Base-by-base conservation (phyloP, 345 rosid genomes). In the Populus davidiana region DNA sequence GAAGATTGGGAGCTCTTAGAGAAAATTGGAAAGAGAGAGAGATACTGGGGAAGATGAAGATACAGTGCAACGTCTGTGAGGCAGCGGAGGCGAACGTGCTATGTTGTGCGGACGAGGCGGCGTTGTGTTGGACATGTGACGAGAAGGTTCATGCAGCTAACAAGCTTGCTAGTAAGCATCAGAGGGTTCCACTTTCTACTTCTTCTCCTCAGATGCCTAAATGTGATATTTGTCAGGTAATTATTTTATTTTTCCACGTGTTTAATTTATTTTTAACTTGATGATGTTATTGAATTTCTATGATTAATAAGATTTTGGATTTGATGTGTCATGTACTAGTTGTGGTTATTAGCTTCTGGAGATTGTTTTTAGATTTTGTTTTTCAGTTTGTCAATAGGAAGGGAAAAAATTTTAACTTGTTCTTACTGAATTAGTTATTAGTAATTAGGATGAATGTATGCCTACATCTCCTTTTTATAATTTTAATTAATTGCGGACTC, bases 51-150 rank as follows among this genome's bases (percentile, higher is more conserved):
- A 75, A 71, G 75, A 94, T 95, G 98, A 96, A 91, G 94, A 93
- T 96, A 66, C 97, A 93, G 92, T 96, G 99, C 78, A 93, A 93
- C 93, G 98, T 93, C 47, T 96, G 99, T 80, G 96, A 93, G 84
- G 84, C 81, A 68, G 94, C 96, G 82, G 99, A 92, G 89, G 99
- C 99, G 49, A 86, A 79, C 78, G 98, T 96, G 81, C 83, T 96
- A 38, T 96, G 99, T 79, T 96, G 99, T 79, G 98, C 99, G n/a
- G 98, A 96, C 75, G 99, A 96, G 88, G 99, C 99, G 74, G 99
- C 98, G 33, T 83, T 96, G 69, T 96, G 99, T 85, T 93, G 87
- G 91, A 86, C 83, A 17, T 96, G 99, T 70, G 99, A 96, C 44
- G 91, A 91, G 81, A 90, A 93, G 82, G 80, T 96, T 23, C 99